Evolutionary conservation across 1,284 basidiomycete species (phyloP), one percentile per base, ranked within the genome.

Genomic region (Leccinum huronense): DNA sequence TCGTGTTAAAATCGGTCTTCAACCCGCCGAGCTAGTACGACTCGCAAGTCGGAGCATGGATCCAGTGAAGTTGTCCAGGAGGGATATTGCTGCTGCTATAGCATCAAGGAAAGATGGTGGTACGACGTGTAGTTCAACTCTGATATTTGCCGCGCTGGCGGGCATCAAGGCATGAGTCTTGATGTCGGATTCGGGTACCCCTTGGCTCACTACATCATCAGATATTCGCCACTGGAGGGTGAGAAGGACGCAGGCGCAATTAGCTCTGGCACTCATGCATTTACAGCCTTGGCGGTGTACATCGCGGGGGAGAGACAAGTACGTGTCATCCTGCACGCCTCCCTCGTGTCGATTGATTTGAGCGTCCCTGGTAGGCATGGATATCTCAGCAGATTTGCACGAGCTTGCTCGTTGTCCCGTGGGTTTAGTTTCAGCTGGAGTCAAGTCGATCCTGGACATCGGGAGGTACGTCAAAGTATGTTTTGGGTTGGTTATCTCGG

Each of bases 401-500:
- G 94, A 97, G 74, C 84, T 97, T 48, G 84, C 91, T 30, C 84
- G 92, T 27, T 95, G 91, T 68, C 89, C 91, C 27, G 92, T 97
- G 63, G 93, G 92, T 8, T 84, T 99, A 45, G 89, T 99, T 27
- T 97, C 96, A 51, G 93, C 95, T 2, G 97, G 97, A 3, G 90
- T 94, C 40, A 99, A 99, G 75, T 95, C 93, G 0, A 98, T 99
- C 68, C 79, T 99, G 60, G 97, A 98, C 76, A 96, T 99, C 66
- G 92, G 93, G 62, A 83, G 85, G 90, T 86, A 73, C 38, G 14
- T 57, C 42, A 38, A 9, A 11, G 7, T 34, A 6, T 45, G n/a
- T 57, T 53, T 38, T 3, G 16, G n/a, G 16, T 65, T 8, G 9
- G 48, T 55, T 55, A 30, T 64, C 45, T n/a, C 27, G 38, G 23